These are phyloP conservation scores for Neonectria coccinea DNA, from an alignment of 2,329 filamentous ascomycete species.

Conservation along the genomic window DNA sequence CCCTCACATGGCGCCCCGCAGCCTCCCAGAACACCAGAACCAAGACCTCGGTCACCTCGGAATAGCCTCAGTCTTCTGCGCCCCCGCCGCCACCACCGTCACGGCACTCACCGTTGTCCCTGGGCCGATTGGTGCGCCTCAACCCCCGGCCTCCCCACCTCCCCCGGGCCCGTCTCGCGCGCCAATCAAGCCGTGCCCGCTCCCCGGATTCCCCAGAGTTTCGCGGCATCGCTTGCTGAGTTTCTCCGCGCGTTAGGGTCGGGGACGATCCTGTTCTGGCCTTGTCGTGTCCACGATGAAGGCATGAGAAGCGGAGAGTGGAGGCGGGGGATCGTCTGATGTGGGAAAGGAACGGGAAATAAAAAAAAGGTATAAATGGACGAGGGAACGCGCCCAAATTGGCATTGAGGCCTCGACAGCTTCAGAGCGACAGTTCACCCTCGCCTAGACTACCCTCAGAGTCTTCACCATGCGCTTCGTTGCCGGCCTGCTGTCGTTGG, in stretches of 20 bases:
- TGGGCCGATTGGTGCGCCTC: slow-evolving; percentile 28
- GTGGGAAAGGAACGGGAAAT: background rate
- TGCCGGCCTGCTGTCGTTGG: slow-evolving; percentile 16
- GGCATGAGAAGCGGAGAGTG: slow-evolving; percentile 16
- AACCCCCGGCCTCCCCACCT: slow-evolving; percentile 1
- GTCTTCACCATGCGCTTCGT: slow-evolving; percentile 25
- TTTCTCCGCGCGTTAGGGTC: slow-evolving; percentile 25
- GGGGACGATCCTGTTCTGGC: slow-evolving; percentile 3
- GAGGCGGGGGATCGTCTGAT: background rate
- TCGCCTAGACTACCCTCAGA: background rate
- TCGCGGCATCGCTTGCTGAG: slow-evolving; percentile 7
- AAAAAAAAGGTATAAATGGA: slow-evolving; percentile 21
- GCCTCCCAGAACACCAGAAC: background rate
- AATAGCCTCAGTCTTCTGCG: slow-evolving; percentile 9
- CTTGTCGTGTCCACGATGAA: slow-evolving; percentile 26
- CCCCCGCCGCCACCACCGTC: background rate
- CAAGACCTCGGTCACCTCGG: slow-evolving; percentile 16
- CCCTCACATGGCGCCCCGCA: slow-evolving; percentile 29
- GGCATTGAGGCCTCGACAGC: background rate
- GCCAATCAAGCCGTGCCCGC: slow-evolving; percentile 20
- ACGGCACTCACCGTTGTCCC: slow-evolving; percentile 10
- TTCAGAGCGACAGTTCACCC: slow-evolving; percentile 1
- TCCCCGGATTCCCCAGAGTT: slow-evolving; percentile 25
- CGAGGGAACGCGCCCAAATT: background rate
- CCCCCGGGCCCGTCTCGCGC: slow-evolving; percentile 19